Evolutionary conservation across 225 moss, liverwort and hornwort genomes (phyloP), one percentile per base, ranked within the genome.

Genomic region (Pleurozium schreberi): DNA sequence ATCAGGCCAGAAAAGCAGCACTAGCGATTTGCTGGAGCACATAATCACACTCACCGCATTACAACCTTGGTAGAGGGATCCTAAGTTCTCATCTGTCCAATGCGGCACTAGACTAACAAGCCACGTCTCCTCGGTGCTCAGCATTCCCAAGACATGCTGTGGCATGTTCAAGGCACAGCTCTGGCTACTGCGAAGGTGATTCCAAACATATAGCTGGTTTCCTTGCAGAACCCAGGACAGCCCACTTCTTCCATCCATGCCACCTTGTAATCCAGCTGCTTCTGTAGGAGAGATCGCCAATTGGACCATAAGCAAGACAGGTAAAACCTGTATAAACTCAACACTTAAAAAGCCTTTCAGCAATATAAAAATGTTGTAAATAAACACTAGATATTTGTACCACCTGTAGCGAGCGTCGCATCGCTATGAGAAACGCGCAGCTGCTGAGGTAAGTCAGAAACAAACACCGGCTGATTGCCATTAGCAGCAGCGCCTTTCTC

Each of bases 201-300:
- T 96, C 98, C 98, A 98, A 80, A 97, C 90, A 83, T 88, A 94
- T 6, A 98, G 89, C 61, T 93, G 96, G 53, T 91, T 94, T 61
- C 96, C 96, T 74, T 95, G 95, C 77, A 98, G 88, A 85, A 97
- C 86, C 98, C 98, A 98, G 28, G 98, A 97, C 81, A 97, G 89
- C 25, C 95, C 96, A 90, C 92, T 93, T 88, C 88, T 92, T 69
- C 95, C 96, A 83, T 93, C 95, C 98, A 98, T 97, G 40, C 98
- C 98, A 89, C 98, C 98, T 89, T 93, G 88, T 85, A 92, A 90
- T 91, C 91, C 95, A 86, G 91, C 86, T 62, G 91, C 90, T 90
- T 95, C 97, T 98, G 96, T 58, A 74, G 58, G 18, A 83, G 11
- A 64, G 60, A 49, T 65, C 57, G 43, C 77, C 79, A 88, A 75